These are phyloP conservation scores for Cryomyces antarcticus DNA, from an alignment of 495 filamentous ascomycete genomes.

Conservation along the genomic window DNA sequence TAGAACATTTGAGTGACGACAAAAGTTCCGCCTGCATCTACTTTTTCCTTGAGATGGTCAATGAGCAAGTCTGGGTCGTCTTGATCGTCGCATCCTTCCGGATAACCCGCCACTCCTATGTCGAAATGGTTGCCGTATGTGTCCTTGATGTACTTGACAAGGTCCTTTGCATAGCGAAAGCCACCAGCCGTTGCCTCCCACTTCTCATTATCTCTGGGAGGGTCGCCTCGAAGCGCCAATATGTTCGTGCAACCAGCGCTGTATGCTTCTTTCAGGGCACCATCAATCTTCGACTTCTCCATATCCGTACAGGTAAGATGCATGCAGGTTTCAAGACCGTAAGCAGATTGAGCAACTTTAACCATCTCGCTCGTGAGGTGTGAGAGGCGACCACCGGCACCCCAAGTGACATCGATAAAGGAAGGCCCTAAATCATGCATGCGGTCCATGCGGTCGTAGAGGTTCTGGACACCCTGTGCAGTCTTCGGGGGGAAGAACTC, in stretches of 20 bases:
- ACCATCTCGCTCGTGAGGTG: conserved; percentile 97
- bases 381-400: conserved; percentile 77
- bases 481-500: conserved; percentile 99
- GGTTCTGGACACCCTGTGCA: conserved; percentile 92
- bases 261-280: conserved; percentile 74
- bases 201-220: conserved; percentile 80
- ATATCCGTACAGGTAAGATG: conserved; percentile 98
- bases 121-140: conserved; percentile 92
- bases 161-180: conserved; percentile 81
- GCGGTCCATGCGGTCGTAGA: conserved; percentile 96
- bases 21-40: conserved; percentile 84
- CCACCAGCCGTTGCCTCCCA: conserved; percentile 75
- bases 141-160: conserved; percentile 78
- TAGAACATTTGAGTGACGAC: conserved; percentile 99
- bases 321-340: conserved; percentile 97
- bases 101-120: conserved; percentile 93
- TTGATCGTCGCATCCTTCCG: conserved; percentile 89
- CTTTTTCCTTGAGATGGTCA: conserved; percentile 91
- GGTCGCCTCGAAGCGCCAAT: conserved; percentile 82
- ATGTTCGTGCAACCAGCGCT: conserved; percentile 96
- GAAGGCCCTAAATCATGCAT: conserved; percentile 87
- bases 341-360: conserved; percentile 82
- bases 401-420: conserved; percentile 98
- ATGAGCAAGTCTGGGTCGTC: conserved; percentile 65
- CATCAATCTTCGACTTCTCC: conserved; percentile 74